These are phyloP conservation scores for Alternaria consortialis DNA, from an alignment of 2,329 filamentous ascomycete genomes.

Conservation along the genomic window DNA sequence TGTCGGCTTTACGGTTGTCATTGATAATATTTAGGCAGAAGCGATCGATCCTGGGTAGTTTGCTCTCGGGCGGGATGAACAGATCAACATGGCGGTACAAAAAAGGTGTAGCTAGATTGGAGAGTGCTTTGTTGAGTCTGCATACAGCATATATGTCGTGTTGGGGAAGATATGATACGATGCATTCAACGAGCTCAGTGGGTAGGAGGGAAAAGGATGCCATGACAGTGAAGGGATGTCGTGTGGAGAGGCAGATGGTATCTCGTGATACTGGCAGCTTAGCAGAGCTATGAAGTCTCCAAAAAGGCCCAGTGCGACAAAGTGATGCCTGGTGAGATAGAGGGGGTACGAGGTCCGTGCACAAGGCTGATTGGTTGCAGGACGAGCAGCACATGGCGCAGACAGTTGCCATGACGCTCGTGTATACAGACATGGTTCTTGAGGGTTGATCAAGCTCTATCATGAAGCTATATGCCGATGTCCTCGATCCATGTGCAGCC, in stretches of 20 bases:
- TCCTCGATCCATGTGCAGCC: background rate
- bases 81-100: slow-evolving; percentile 40
- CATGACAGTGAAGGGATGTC: slow-evolving; percentile 18
- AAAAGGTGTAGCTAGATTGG: slow-evolving; percentile 23
- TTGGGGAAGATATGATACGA: slow-evolving; percentile 30
- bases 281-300: accelerated
- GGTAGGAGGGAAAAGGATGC: slow-evolving; percentile 31
- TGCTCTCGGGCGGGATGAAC: slow-evolving; percentile 23
- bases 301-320: background rate
- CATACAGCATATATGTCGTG: slow-evolving; percentile 27
- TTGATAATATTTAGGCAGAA: slow-evolving; percentile 36
- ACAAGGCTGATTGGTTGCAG: background rate
- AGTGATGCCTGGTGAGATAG: slow-evolving; percentile 3
- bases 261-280: background rate
- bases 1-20: slow-evolving; percentile 23
- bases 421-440: background rate
- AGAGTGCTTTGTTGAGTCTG: slow-evolving; percentile 22
- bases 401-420: background rate
- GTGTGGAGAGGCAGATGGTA: background rate
- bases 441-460: background rate
- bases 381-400: background rate
- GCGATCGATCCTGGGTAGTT: slow-evolving; percentile 35
- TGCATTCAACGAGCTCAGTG: slow-evolving; percentile 36
- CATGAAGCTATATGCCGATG: background rate
- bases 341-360: slow-evolving; percentile 8